Conservation (phyloP, 2,329 filamentous ascomycete species). For the Endothia cerciana region DNA sequence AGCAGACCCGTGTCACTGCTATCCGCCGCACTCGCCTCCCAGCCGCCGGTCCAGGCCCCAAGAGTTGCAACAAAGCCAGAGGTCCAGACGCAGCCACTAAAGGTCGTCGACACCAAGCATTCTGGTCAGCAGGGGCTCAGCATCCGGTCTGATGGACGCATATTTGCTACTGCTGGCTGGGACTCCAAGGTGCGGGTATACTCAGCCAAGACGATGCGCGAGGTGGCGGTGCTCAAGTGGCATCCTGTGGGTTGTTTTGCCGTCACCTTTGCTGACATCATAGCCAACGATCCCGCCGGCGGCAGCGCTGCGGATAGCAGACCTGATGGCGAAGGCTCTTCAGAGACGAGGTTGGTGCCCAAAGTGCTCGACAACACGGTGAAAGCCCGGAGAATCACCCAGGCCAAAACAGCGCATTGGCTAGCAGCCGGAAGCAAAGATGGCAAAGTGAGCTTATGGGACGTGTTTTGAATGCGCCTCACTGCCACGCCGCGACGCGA, state of each 20-base stretch:
- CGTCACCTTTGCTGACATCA: slow-evolving; percentile 67
- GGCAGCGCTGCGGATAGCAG: slow-evolving; percentile 10
- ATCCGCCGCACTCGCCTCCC: slow-evolving; percentile 21
- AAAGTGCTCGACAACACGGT: slow-evolving; percentile 51
- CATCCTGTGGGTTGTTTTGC: slow-evolving; percentile 87
- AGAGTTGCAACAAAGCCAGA: slow-evolving; percentile 12
- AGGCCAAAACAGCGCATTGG: slow-evolving; percentile 79
- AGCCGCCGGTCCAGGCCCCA: slow-evolving; percentile 21
- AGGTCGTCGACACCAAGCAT: slow-evolving; percentile 77
- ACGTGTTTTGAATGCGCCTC: slow-evolving; percentile 71
- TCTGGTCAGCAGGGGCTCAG: slow-evolving; percentile 83
- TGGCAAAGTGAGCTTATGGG: slow-evolving; percentile 94
- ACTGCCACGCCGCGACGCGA: neutral
- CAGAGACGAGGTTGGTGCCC: slow-evolving; percentile 32
- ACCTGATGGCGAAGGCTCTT: slow-evolving; percentile 25
- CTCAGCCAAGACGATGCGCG: slow-evolving; percentile 76
- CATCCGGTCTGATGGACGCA: slow-evolving; percentile 77
- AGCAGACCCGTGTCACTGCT: slow-evolving; percentile 20
- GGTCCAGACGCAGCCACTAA: slow-evolving; percentile 54
- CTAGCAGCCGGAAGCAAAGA: slow-evolving; percentile 90
- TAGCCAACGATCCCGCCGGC: neutral
- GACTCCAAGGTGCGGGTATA: slow-evolving; percentile 83
- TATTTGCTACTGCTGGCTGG: slow-evolving; percentile 94
- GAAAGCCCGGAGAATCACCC: slow-evolving; percentile 64
- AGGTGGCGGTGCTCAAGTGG: slow-evolving; percentile 93